Conservation (phyloP, 768 basidiomycete genomes). For the Termitomyces bulborhizus region DNA sequence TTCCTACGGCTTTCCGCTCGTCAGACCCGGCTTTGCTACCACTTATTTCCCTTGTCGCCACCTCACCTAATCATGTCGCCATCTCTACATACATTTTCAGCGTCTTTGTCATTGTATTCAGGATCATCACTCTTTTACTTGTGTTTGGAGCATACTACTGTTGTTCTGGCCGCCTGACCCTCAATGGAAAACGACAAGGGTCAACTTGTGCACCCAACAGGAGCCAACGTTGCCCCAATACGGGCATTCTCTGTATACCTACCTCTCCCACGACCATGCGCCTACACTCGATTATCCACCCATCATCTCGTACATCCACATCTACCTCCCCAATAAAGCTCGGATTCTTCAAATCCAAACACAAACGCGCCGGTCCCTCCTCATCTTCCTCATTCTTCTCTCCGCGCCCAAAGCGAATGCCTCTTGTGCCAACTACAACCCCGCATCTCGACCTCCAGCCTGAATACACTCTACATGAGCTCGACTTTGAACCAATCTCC, state of each 20-base stretch:
- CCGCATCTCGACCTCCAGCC: not conserved
- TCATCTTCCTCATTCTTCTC: constrained; percentile 10
- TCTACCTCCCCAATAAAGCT: not conserved
- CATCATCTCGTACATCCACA: not conserved
- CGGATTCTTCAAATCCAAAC: not conserved
- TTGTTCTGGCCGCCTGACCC: not conserved
- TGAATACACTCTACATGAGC: not conserved
- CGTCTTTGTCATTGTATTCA: constrained; percentile 1
- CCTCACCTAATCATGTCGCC: not conserved
- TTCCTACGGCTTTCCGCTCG: not conserved
- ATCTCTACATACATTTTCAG: not conserved
- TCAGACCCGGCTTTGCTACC: not conserved
- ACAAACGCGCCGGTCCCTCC: constrained; percentile 1
- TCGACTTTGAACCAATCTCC: not conserved
- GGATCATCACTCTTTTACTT: not conserved
- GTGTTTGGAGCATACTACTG: constrained; percentile 2
- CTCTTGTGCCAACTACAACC: not conserved
- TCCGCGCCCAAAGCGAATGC: constrained; percentile 3
- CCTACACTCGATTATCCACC: not conserved
- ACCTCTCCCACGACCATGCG: not conserved
- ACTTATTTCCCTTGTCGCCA: not conserved
- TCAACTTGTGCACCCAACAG: not conserved
- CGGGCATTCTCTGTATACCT: not conserved
- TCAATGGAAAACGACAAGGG: not conserved
- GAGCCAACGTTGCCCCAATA: not conserved